Evolutionary conservation across 441 rosid species (phyloP).

Genomic region (Brassica hybrid): DNA sequence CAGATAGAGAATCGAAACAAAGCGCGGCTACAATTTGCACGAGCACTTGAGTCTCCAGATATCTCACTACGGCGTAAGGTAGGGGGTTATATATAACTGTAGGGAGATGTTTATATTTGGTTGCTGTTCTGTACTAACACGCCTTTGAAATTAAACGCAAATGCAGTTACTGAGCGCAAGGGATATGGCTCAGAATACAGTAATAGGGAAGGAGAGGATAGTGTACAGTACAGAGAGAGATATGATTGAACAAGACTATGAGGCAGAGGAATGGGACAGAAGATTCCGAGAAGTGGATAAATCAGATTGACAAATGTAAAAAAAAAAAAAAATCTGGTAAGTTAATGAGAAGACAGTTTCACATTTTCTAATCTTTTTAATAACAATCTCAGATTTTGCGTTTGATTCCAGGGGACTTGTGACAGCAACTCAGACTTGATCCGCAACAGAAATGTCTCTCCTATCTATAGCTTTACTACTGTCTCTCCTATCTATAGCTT

Average conservation of each 20-base stretch:
- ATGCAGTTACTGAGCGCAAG: slow-evolving; percentile 84
- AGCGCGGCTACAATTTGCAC: slow-evolving; percentile 68
- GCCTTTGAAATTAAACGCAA: slow-evolving; percentile 7
- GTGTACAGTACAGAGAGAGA: slow-evolving; percentile 91
- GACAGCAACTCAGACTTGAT: slow-evolving; percentile 28
- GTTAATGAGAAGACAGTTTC: slow-evolving; percentile 1
- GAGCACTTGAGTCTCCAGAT: slow-evolving; percentile 77
- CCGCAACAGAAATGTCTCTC: slow-evolving; percentile 17
- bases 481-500: slow-evolving; percentile 1
- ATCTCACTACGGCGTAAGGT: slow-evolving; percentile 88
- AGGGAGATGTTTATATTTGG: background rate
- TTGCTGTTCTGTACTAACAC: background rate
- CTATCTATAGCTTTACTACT: background rate
- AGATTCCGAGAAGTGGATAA: slow-evolving; percentile 79
- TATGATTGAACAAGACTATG: slow-evolving; percentile 88
- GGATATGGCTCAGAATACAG: slow-evolving; percentile 90
- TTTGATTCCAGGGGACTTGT: slow-evolving; percentile 28
- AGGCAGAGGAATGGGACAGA: slow-evolving; percentile 82
- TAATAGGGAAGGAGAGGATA: slow-evolving; percentile 88
- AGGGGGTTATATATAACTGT: slow-evolving; percentile 31
- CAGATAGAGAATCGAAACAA: slow-evolving; percentile 85
- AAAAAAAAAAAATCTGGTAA: slow-evolving; percentile 37
- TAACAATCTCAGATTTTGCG: background rate
- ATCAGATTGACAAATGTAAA: slow-evolving; percentile 54
- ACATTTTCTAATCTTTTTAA: slow-evolving; percentile 10